Evolutionary conservation across 306 rosid genomes (phyloP).

Genomic region (Luffa aegyptiaca): DNA sequence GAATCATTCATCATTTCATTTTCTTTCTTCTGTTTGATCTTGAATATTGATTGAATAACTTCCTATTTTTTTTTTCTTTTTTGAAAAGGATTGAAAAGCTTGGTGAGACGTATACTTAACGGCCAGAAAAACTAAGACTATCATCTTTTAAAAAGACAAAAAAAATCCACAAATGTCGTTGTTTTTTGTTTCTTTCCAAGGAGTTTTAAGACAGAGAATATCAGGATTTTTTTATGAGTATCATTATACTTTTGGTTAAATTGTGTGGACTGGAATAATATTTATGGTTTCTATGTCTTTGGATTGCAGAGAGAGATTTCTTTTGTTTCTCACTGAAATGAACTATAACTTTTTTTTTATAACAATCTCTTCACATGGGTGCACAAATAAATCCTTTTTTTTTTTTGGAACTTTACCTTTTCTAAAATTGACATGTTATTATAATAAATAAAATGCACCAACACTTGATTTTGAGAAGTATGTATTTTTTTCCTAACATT

Average conservation of each 20-base stretch:
- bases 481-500: neutral
- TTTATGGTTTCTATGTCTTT: neutral
- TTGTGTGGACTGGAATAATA: neutral
- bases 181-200: neutral
- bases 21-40: neutral
- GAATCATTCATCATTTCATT: neutral
- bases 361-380: neutral
- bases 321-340: neutral
- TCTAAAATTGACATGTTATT: neutral
- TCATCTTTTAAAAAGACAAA: neutral
- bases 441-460: neutral
- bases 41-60: neutral
- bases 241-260: neutral
- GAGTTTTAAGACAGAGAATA: neutral
- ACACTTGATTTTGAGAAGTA: neutral
- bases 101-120: neutral
- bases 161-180: neutral
- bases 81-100: neutral
- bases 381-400: neutral
- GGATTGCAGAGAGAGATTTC: neutral
- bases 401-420: neutral
- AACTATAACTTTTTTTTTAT: neutral
- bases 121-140: neutral
- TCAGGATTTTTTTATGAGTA: neutral
- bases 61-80: neutral